Evolutionary conservation across 345 rosid species (phyloP).

Genomic region (Gossypium stocksii): DNA sequence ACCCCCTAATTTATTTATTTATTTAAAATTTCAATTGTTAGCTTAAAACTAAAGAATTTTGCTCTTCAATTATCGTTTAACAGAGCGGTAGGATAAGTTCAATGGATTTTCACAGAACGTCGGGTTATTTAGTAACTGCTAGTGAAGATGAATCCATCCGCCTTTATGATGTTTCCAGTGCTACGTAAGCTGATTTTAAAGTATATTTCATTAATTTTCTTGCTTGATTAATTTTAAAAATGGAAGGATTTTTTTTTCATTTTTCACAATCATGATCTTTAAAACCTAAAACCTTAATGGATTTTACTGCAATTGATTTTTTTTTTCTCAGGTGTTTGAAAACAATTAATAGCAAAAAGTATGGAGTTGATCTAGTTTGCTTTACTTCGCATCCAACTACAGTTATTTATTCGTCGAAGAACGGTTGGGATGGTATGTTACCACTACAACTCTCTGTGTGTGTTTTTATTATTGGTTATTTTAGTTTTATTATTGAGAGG

Average conservation of each 20-base stretch:
- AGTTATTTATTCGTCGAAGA: constrained; percentile 90
- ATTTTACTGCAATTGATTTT: background rate
- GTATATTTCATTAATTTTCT: background rate
- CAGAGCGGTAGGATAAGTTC: constrained; percentile 90
- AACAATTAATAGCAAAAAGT: constrained; percentile 95
- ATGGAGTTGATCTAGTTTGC: constrained; percentile 92
- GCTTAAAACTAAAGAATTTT: background rate
- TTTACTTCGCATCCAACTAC: constrained; percentile 89
- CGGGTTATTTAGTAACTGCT: constrained; percentile 85
- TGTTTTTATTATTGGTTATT: background rate
- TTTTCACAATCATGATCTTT: background rate
- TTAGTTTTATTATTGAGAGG: constrained; percentile 2
- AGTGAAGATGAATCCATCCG: constrained; percentile 98
- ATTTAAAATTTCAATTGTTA: background rate
- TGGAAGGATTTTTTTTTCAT: background rate
- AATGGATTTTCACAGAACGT: constrained; percentile 82
- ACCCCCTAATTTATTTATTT: background rate
- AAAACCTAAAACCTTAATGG: background rate
- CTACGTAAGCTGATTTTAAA: constrained; percentile 41
- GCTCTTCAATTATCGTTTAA: background rate
- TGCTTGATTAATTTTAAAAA: background rate
- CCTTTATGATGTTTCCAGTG: constrained; percentile 63
- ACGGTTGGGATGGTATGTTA: constrained; percentile 96
- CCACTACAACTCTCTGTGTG: background rate
- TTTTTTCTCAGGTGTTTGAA: constrained; percentile 66